These are phyloP conservation scores for Pythium coloratum DNA, from an alignment of 352 stramenopile species.

Conservation along the genomic window DNA sequence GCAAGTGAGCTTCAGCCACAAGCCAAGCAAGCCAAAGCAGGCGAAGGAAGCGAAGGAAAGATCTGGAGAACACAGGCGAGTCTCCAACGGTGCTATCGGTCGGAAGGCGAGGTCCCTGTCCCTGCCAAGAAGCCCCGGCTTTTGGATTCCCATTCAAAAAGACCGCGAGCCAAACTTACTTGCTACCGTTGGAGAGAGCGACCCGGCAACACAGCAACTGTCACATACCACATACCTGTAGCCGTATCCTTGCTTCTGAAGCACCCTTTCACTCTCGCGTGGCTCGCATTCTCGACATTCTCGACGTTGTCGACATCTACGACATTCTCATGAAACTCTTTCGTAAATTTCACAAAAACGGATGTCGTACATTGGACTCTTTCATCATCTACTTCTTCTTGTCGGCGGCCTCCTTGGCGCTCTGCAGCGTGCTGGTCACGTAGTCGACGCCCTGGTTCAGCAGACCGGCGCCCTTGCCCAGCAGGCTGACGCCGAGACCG, in stretches of 20 bases:
- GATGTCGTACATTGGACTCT: neutral
- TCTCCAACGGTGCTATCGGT: neutral
- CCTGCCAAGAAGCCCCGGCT: neutral
- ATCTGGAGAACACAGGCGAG: neutral
- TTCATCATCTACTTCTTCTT: slow-evolving; percentile 13
- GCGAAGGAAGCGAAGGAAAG: too few species aligned
- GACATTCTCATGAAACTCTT: neutral
- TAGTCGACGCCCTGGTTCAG: slow-evolving; percentile 60
- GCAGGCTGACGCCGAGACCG: slow-evolving; percentile 64
- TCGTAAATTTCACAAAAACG: neutral
- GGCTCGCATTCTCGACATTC: neutral
- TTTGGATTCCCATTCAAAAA: neutral
- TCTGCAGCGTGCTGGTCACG: slow-evolving; percentile 57
- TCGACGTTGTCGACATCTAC: neutral
- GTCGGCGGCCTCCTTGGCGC: slow-evolving; percentile 58
- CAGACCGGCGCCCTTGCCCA: slow-evolving; percentile 42
- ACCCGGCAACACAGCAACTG: slow-evolving; percentile 11
- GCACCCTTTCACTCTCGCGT: too few species aligned
- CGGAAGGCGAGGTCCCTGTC: neutral
- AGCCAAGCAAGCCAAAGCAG: neutral
- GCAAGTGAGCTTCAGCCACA: slow-evolving; percentile 10
- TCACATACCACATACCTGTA: slow-evolving; percentile 14
- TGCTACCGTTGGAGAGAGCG: slow-evolving; percentile 8
- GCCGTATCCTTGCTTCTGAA: neutral
- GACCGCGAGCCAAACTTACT: neutral